phyloP scores from a whole-genome alignment of 495 filamentous ascomycete genomes.

The Hypoxylon lienhwacheense region DNA sequence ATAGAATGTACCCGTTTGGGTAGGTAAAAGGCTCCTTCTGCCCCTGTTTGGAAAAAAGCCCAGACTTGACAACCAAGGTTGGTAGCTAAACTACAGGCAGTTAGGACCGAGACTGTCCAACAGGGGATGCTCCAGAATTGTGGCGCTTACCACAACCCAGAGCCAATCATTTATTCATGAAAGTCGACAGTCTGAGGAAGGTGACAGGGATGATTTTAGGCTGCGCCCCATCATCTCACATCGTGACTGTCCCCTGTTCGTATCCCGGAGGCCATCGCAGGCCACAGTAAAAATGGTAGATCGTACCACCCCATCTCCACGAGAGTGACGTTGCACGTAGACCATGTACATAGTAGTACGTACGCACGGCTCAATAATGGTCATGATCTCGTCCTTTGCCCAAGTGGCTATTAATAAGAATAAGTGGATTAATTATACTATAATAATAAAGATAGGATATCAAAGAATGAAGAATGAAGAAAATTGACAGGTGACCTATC shows the following conservation, averaged over 20 bases:
- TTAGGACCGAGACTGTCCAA: conserved; percentile 32
- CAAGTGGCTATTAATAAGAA: conserved; percentile 6
- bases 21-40: conserved; percentile 14
- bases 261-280: conserved; percentile 31
- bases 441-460: no score
- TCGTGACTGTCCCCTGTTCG: conserved; percentile 33
- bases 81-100: conserved; percentile 13
- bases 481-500: no score
- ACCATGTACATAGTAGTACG: no score
- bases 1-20: conserved; percentile 26
- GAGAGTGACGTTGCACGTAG: conserved; percentile 34
- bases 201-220: conserved; percentile 6
- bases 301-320: conserved; percentile 34
- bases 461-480: no score
- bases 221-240: conserved; percentile 34
- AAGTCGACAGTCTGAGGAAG: neutral
- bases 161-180: conserved; percentile 17
- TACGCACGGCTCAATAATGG: no score
- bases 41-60: conserved; percentile 27
- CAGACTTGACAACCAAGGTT: conserved; percentile 31
- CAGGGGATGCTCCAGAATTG: conserved; percentile 29
- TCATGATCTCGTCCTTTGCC: no score
- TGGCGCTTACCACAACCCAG: conserved; percentile 24
- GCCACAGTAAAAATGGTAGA: conserved; percentile 16
- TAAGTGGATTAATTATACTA: no score